phyloP scores from a whole-genome alignment of 2,329 filamentous ascomycete species.

The Byssothecium circinans region DNA sequence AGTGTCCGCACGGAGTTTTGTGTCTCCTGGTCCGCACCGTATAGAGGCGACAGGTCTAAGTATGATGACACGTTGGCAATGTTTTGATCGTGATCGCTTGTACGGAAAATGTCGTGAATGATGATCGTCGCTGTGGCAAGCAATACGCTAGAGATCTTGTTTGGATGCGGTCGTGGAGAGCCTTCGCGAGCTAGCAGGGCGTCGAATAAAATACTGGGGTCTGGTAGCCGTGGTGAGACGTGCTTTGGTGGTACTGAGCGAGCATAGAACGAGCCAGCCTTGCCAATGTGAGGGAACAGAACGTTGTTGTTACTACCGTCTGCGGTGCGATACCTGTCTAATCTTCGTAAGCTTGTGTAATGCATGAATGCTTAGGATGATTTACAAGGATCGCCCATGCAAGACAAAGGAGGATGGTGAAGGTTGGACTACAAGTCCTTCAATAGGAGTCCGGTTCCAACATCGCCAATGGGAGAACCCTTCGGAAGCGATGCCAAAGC shows the following conservation, averaged over 20 bases:
- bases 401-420: slow-evolving; percentile 42
- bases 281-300: slow-evolving; percentile 1
- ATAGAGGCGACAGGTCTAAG: slow-evolving; percentile 70
- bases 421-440: slow-evolving; percentile 43
- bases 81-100: slow-evolving; percentile 62
- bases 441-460: slow-evolving; percentile 6
- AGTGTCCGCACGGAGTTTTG: slow-evolving; percentile 67
- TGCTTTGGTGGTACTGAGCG: slow-evolving; percentile 60
- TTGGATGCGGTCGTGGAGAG: slow-evolving; percentile 61
- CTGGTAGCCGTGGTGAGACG: slow-evolving; percentile 60
- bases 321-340: slow-evolving; percentile 4
- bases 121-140: slow-evolving; percentile 72
- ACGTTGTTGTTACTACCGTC: slow-evolving; percentile 4
- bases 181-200: slow-evolving; percentile 60
- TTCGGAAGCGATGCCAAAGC: slow-evolving; percentile 9
- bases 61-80: slow-evolving; percentile 71
- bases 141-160: slow-evolving; percentile 69
- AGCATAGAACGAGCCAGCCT: slow-evolving; percentile 58
- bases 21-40: slow-evolving; percentile 62
- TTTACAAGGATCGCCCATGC: slow-evolving; percentile 7
- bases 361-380: background rate
- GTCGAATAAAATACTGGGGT: slow-evolving; percentile 66
- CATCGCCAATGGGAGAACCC: slow-evolving; percentile 1
- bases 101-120: slow-evolving; percentile 64
- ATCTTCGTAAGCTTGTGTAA: background rate